Conservation (phyloP, 208 protist genomes). For the Leishmania braziliensis region DNA sequence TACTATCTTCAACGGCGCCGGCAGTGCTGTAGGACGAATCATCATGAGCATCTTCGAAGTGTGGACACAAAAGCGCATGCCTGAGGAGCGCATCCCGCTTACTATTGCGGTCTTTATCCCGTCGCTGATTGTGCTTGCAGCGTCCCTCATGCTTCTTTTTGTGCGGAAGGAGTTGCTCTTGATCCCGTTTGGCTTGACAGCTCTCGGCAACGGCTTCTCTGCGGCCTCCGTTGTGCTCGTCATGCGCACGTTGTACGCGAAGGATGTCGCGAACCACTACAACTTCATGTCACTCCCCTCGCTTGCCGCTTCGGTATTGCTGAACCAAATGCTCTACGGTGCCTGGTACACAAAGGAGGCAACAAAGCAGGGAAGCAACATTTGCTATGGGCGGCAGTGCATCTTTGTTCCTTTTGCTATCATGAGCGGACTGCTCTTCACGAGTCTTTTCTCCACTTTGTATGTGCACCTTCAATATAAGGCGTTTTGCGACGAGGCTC, state of each 20-base stretch:
- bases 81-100: constrained; percentile 73
- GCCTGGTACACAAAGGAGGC: constrained; percentile 74
- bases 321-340: constrained; percentile 80
- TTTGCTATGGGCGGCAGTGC: constrained; percentile 70
- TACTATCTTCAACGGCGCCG: constrained; percentile 66
- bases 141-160: constrained; percentile 47
- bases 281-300: constrained; percentile 66
- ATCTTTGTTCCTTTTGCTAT: constrained; percentile 62
- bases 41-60: constrained; percentile 73
- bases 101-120: constrained; percentile 69
- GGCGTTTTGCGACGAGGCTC: constrained; percentile 33
- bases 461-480: constrained; percentile 65
- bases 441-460: constrained; percentile 43
- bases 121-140: constrained; percentile 33
- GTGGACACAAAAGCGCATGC: constrained; percentile 54
- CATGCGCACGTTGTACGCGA: constrained; percentile 73
- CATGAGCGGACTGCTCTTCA: constrained; percentile 43
- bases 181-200: constrained; percentile 62
- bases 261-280: constrained; percentile 81
- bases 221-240: constrained; percentile 75
- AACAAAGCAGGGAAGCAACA: constrained; percentile 38
- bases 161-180: constrained; percentile 39
- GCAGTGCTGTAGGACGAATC: constrained; percentile 70
- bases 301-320: constrained; percentile 49
- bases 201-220: constrained; percentile 69